A percentile compares a stretch with the other conserved stretches of the same genome.
These are phyloP conservation scores for Furcasterigmium furcatum DNA, from an alignment of 2,329 filamentous ascomycete genomes.

Conservation along the genomic window DNA sequence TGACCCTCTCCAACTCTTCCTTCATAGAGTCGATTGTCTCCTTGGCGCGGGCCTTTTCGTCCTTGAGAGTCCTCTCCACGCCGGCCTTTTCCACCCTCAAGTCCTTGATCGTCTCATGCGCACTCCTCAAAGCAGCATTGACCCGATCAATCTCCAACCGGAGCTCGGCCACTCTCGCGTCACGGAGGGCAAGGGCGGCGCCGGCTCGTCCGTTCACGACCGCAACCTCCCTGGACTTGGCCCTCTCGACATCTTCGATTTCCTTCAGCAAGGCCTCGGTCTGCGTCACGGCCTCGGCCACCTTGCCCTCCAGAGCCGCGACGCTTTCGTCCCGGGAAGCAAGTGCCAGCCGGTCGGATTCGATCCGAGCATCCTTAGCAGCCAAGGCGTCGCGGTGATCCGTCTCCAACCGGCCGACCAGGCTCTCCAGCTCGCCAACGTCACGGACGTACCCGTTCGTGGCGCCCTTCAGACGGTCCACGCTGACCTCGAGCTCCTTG, in stretches of 20 bases:
- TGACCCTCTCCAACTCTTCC: slow-evolving; percentile 45
- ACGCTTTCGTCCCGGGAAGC: slow-evolving; percentile 32
- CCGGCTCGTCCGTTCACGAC: slow-evolving; percentile 39
- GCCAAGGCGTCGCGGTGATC: slow-evolving; percentile 26
- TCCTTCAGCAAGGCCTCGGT: slow-evolving; percentile 33
- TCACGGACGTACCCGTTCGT: slow-evolving; percentile 52
- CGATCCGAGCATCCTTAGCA: slow-evolving; percentile 27
- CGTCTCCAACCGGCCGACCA: slow-evolving; percentile 46
- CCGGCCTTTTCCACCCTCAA: slow-evolving; percentile 44
- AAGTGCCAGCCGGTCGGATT: slow-evolving; percentile 27
- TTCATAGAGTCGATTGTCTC: slow-evolving; percentile 46
- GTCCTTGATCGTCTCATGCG: slow-evolving; percentile 41
- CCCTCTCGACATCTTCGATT: slow-evolving; percentile 31
- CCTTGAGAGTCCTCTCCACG: slow-evolving; percentile 29
- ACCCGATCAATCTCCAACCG: slow-evolving; percentile 44
- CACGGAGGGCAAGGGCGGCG: slow-evolving; percentile 44
- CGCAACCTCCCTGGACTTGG: slow-evolving; percentile 24
- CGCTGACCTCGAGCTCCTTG: slow-evolving; percentile 44
- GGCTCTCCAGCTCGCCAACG: slow-evolving; percentile 47
- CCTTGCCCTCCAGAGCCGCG: slow-evolving; percentile 38
- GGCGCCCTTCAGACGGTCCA: slow-evolving; percentile 47
- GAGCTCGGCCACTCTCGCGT: slow-evolving; percentile 47
- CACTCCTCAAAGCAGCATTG: slow-evolving; percentile 39
- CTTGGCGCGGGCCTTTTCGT: slow-evolving; percentile 35
- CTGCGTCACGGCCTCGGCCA: slow-evolving; percentile 35